Conservation (phyloP, 495 filamentous ascomycete genomes). For the Neurospora sp. region DNA sequence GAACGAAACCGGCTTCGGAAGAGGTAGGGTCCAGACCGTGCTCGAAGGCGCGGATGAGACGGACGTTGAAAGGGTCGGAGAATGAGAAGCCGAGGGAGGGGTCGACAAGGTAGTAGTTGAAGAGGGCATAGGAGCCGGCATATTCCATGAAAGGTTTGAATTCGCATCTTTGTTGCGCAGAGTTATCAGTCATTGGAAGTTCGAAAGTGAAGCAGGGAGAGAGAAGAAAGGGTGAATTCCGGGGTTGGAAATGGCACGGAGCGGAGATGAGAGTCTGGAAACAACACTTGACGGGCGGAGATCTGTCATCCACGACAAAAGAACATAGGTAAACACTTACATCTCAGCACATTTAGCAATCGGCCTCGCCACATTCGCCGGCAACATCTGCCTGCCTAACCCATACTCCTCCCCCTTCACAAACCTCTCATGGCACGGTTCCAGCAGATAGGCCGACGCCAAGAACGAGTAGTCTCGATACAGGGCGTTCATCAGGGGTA, state of each 20-base stretch:
- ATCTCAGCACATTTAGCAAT: conserved; percentile 69
- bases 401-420: conserved; percentile 62
- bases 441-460: conserved; percentile 79
- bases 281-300: too few relatives aligned
- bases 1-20: conserved; percentile 87
- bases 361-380: conserved; percentile 58
- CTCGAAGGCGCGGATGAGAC: conserved; percentile 81
- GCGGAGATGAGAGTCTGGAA: not conserved
- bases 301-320: not conserved
- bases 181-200: not conserved
- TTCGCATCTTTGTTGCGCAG: conserved; percentile 32
- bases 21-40: conserved; percentile 71
- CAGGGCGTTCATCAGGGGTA: conserved; percentile 67
- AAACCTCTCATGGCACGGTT: conserved; percentile 78
- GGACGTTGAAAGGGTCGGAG: conserved; percentile 61
- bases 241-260: conserved; percentile 4
- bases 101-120: conserved; percentile 71
- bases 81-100: conserved; percentile 54
- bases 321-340: conserved; percentile 41
- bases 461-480: conserved; percentile 89
- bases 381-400: conserved; percentile 59
- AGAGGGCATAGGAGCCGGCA: conserved; percentile 81
- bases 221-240: not conserved
- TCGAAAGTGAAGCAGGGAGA: not conserved
- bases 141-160: conserved; percentile 94